These are phyloP conservation scores for Trypethelium eluteriae DNA, from an alignment of 495 filamentous ascomycete genomes.

Conservation along the genomic window DNA sequence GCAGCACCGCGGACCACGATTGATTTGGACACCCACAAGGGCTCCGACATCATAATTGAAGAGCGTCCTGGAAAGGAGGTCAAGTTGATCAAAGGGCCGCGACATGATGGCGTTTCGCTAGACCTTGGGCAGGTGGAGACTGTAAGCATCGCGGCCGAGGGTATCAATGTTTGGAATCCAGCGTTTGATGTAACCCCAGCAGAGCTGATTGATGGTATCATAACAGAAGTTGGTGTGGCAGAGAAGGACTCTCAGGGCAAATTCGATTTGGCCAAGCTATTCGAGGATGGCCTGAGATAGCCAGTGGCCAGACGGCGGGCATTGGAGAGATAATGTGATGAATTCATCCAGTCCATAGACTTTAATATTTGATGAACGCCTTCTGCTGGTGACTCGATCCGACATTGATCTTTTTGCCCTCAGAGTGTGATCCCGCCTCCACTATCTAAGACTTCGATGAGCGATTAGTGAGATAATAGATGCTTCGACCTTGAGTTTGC, in stretches of 20 bases:
- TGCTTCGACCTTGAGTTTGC: background rate
- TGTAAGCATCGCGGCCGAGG: conserved; percentile 71
- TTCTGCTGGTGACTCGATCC: background rate
- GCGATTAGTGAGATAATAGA: background rate
- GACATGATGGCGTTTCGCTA: conserved; percentile 36
- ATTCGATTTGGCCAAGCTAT: conserved; percentile 55
- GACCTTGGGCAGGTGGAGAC: conserved; percentile 51
- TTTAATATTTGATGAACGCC: background rate
- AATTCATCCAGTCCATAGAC: background rate
- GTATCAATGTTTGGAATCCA: conserved; percentile 87
- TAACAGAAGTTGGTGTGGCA: conserved; percentile 84
- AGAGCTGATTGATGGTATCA: conserved; percentile 81
- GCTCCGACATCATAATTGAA: conserved; percentile 77
- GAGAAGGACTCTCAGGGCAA: conserved; percentile 65
- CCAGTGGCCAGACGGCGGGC: background rate
- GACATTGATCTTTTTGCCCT: no score
- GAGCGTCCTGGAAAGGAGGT: conserved; percentile 72
- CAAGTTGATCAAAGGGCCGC: conserved; percentile 68
- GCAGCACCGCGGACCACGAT: conserved; percentile 93
- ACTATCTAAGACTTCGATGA: no score
- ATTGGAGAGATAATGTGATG: background rate
- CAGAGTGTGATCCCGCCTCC: no score
- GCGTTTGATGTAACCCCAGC: conserved; percentile 91
- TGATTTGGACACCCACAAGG: conserved; percentile 69
- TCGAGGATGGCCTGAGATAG: background rate